These are phyloP conservation scores for Centaurea solstitialis DNA, from an alignment of 129 eudicot species.

Conservation along the genomic window DNA sequence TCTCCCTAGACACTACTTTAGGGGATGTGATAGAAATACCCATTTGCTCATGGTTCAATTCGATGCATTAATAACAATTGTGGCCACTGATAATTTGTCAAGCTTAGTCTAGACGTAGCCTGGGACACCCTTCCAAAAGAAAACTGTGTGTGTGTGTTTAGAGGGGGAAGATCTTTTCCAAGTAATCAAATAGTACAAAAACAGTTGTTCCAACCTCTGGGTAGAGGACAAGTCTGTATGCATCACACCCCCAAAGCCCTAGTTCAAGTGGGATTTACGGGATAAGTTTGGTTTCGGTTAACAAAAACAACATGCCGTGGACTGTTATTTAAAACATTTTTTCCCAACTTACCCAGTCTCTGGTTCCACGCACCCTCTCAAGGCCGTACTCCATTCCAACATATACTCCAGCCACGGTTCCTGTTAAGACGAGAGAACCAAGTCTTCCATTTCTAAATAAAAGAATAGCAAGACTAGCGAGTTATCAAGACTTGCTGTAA, in stretches of 20 bases:
- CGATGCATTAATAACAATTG: no score
- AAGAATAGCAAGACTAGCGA: not conserved
- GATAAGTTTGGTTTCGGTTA: not conserved
- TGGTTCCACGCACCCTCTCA: conserved; percentile 71
- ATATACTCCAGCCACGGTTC: conserved; percentile 80
- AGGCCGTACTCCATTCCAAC: conserved; percentile 91
- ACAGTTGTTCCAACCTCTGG: not conserved
- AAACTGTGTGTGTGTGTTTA: not conserved
- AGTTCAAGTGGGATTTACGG: not conserved
- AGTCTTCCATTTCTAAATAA: not conserved
- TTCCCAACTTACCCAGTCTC: conserved; percentile 65
- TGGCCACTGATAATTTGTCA: no score
- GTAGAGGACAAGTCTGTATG: not conserved
- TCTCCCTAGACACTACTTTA: not conserved
- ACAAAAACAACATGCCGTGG: not conserved
- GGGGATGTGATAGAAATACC: no score
- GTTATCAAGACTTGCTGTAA: not conserved
- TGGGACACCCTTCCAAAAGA: no score
- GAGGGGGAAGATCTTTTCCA: not conserved
- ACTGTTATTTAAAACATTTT: not conserved
- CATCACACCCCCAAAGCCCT: not conserved
- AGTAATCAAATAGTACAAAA: not conserved
- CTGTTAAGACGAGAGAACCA: conserved; percentile 35
- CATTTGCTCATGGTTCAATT: no score
- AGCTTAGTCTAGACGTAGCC: no score